Base-by-base conservation (phyloP, 1,284 basidiomycete species). In the Ustilago tritici region DNA sequence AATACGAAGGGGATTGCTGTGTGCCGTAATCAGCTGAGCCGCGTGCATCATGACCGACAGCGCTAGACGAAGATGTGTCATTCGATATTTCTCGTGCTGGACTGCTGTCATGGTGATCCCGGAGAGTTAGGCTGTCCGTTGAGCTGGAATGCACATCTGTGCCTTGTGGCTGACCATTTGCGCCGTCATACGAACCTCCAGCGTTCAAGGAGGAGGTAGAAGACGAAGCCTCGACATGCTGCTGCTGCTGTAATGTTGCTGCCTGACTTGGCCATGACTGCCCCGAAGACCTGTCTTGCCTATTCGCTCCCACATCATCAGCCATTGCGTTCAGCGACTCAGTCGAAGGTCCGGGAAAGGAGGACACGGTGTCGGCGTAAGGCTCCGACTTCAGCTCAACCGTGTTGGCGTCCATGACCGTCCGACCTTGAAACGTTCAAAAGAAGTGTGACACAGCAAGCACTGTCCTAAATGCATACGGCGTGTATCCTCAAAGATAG, bases 1-100 rank as follows among this genome's bases (percentile, higher is more conserved):
- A 49, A 50, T 61, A 50, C 9, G 60, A 46, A 15, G 60, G n/a
- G 9, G 56, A n/a, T 10, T 61, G 69, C 36, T 71, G 69, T n/a
- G 53, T 14, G 50, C 50, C 50, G 15, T 32, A 32, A 31, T 57
- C 36, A 2, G 68, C 28, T 4, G 50, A 40, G 19, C 56, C 57
- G 57, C 62, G 58, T 32, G 46, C 56, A 36, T 14, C 43, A 2
- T 38, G 28, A 6, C 52, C 54, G n/a, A 36, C 47, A n/a, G 28
- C 34, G 23, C 56, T 55, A 1, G 59, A 47, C 8, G 63, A 56
- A 12, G 61, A 28, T 14, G 59, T 35, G 15, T 41, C 41, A 32
- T 66, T 34, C 11, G 61, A 54, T 1, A 35, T 7, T 8, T 49
- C 15, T 17, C 55, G 49, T 15, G 41, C 47, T 23, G 61, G 47